phyloP scores from a whole-genome alignment of 2,329 filamentous ascomycete species.

The Ophiostoma ulmi region DNA sequence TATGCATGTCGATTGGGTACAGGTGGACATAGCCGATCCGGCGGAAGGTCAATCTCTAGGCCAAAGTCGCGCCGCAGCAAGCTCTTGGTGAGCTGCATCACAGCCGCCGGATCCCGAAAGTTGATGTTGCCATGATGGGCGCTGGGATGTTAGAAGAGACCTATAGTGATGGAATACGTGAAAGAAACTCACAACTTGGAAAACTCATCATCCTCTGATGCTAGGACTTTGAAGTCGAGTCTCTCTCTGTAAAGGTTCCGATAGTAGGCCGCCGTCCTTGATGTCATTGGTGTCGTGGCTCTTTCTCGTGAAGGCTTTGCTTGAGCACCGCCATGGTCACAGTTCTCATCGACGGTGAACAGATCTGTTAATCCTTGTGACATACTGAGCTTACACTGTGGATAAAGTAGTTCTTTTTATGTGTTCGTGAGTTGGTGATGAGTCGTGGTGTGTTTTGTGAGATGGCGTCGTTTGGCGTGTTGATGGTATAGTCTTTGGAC shows the following conservation, averaged over 20 bases:
- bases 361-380: not conserved
- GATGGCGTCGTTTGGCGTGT: not conserved
- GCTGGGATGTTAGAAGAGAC: conserved; percentile 28
- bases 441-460: not conserved
- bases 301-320: not conserved
- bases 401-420: not conserved
- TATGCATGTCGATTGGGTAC: conserved; percentile 80
- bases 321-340: not conserved
- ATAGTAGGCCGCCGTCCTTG: conserved; percentile 29
- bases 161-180: no score
- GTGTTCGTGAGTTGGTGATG: not conserved
- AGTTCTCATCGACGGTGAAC: not conserved
- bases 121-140: conserved; percentile 56
- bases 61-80: conserved; percentile 72
- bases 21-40: conserved; percentile 79
- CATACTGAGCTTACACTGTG: not conserved
- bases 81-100: conserved; percentile 76
- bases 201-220: conserved; percentile 40
- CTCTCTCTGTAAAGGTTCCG: conserved; percentile 39
- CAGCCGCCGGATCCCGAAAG: conserved; percentile 71
- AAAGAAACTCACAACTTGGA: conserved; percentile 33
- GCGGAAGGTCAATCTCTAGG: conserved; percentile 63
- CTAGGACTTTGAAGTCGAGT: conserved; percentile 43
- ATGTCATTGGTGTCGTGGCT: not conserved
- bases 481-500: not conserved